Conservation (phyloP, 495 filamentous ascomycete species). For the Daldinia childiae region DNA sequence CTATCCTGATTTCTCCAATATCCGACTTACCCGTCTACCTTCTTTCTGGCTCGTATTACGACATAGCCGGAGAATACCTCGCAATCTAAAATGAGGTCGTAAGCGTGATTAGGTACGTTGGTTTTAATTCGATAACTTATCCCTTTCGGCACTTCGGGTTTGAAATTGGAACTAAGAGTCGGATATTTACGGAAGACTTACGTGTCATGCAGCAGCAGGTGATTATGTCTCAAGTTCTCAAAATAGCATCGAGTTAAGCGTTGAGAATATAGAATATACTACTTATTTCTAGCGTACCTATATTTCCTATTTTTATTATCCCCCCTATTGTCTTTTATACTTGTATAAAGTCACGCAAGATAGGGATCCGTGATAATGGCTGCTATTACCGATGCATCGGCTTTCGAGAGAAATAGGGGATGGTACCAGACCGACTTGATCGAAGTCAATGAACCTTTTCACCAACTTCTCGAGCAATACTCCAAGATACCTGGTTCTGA, state of each 20-base stretch:
- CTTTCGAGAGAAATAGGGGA: conserved; percentile 8
- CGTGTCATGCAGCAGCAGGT: too few relatives aligned
- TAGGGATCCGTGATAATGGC: conserved; percentile 18
- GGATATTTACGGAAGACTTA: too few relatives aligned
- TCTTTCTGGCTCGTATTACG: background rate
- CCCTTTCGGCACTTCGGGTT: background rate
- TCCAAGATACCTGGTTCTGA: conserved; percentile 40
- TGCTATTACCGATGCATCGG: conserved; percentile 13
- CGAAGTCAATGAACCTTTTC: conserved; percentile 36
- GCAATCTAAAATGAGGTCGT: background rate
- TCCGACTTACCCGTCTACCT: too few relatives aligned
- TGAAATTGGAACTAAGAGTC: background rate
- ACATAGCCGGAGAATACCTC: background rate
- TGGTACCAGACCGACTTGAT: conserved; percentile 32
- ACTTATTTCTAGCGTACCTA: too few relatives aligned
- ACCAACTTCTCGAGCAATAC: conserved; percentile 42
- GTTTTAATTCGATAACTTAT: background rate
- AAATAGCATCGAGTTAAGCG: too few relatives aligned
- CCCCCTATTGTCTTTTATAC: too few relatives aligned
- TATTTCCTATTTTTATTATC: too few relatives aligned
- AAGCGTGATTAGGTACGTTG: background rate
- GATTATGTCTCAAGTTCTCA: too few relatives aligned
- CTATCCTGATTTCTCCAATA: too few relatives aligned
- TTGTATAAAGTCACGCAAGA: too few relatives aligned
- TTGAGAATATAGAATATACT: too few relatives aligned